Base-by-base conservation (phyloP, 257 asterid species). In the Plantago elongata region DNA sequence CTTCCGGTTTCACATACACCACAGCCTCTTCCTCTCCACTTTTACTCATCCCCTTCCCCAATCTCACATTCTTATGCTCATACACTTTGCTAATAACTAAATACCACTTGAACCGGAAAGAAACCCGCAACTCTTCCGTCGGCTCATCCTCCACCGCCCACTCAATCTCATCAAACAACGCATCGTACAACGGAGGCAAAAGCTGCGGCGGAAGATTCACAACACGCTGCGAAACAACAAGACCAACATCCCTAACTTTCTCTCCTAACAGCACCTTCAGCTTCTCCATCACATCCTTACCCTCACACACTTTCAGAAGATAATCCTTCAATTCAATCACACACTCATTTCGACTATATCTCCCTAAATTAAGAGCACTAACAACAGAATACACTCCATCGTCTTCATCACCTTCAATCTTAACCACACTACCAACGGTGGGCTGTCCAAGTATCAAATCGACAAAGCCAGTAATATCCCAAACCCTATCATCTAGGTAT, bases 71-170 rank as follows among this genome's bases (percentile, higher is more conserved):
- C 81, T 81, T 93, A 66, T 76, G 87, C 97, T 83, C 75, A 75
- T 89, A 89, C 64, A 93, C 74, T 83, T 90, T 93, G 75, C 88
- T 79, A 66, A 93, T 60, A 63, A 89, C 73, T 22, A 93, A 78
- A 75, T 87, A 93, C 68, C 15, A 72, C 66, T 84, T 87, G 79
- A 89, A 89, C 74, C 81, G 65, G 75, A 93, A 89, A 6, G 87
- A 87, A 22, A 61, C 77, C 63, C 22, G 87, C 63, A 87, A 95
- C 75, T 89, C 94, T 61, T 82, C 65, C 40, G 97, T 85, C 14
- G 95, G 94, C 96, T 93, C 99, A 72, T 89, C 97, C 81, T 87
- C 94, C 5, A 87, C 83, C 50, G 97, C 99, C 97, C 97, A 89
- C 37, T 83, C 80, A 42, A 93, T 73, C 79, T 93, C 99, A 71